Evolutionary conservation across 495 filamentous ascomycete species (phyloP), one percentile per base, ranked within the genome.

Genomic region (Aspergillus bridgeri): DNA sequence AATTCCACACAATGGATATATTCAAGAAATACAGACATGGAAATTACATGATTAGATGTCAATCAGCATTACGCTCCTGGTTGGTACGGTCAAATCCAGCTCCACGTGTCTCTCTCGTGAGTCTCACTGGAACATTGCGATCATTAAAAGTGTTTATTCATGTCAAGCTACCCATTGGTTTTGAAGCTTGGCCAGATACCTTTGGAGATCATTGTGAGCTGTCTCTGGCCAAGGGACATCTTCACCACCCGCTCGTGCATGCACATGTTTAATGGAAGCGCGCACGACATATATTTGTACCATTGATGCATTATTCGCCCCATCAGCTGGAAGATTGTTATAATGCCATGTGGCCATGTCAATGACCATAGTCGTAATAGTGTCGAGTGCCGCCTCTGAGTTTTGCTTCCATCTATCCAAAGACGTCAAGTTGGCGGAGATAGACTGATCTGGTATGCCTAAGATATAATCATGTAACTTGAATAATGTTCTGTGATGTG

Each of bases 361-460:
- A 18, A 51, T 44, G 3, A 51, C 48, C 46, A 57, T 57, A 2
- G 47, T 57, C 25, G 45, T 57, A 13, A 22, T 47, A 22, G 55
- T 57, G 29, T 57, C 55, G 6, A 57, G 48, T 44, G 55, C 48
- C 29, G 27, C 55, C 5, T 43, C 22, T 9, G 55, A 57, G 24
- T 29, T 43, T 18, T 43, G 20, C 18, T 50, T 57, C 55, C 55
- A 57, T 0, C 45, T 29, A 3, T 43, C 25, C 25, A 27, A 7
- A 7, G 4, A 4, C 7, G 4, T 27, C 42, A 57, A 29, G 18
- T 50, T 51, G 18, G 19, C 21, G 25, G 46, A 24, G 0, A 27
- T 24, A 13, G 29, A 20, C 19, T 42, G 24, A 1, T 15, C n/a
- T 2, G 55, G 55, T 23, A 43, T 21, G 11, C 25, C 44, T 6